phyloP scores from a whole-genome alignment of 129 eudicot genomes.

The Kitagawia praeruptora region DNA sequence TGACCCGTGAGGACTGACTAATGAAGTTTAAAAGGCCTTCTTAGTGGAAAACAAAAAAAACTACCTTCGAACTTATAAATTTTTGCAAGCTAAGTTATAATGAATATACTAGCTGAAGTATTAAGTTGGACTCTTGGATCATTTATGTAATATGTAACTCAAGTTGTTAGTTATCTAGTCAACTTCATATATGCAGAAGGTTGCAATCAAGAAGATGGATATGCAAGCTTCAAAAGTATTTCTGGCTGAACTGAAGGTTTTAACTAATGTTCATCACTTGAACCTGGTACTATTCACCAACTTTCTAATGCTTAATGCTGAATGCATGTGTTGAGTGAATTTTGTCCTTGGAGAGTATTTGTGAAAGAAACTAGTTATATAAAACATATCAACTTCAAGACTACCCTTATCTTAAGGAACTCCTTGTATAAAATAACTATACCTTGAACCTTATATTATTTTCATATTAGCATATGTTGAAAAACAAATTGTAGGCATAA shows the following conservation, averaged over 20 bases:
- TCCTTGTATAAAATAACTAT: neutral
- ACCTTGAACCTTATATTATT: neutral
- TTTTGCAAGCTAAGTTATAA: neutral
- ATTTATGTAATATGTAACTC: neutral
- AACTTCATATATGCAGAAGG: conserved; percentile 44
- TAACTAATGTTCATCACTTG: conserved; percentile 83
- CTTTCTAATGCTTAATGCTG: neutral
- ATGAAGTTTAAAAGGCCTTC: neutral
- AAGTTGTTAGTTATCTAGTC: neutral
- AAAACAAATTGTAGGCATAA: neutral
- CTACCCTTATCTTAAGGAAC: neutral
- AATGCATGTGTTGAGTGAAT: neutral
- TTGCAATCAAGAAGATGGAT: conserved; percentile 87
- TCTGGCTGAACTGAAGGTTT: conserved; percentile 77
- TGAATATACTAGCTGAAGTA: neutral
- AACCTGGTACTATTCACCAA: conserved; percentile 48
- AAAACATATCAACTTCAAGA: neutral
- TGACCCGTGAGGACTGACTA: neutral
- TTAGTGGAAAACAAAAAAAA: neutral
- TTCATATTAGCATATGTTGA: neutral
- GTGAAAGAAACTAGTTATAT: neutral
- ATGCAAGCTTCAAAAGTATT: conserved; percentile 82
- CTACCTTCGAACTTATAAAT: neutral
- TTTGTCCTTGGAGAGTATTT: neutral
- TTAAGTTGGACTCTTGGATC: neutral